Percentiles rank a stretch among this genome's conserved stretches.
Evolutionary conservation across 345 rosid species (phyloP).

Genomic region (Erucastrum elatum): DNA sequence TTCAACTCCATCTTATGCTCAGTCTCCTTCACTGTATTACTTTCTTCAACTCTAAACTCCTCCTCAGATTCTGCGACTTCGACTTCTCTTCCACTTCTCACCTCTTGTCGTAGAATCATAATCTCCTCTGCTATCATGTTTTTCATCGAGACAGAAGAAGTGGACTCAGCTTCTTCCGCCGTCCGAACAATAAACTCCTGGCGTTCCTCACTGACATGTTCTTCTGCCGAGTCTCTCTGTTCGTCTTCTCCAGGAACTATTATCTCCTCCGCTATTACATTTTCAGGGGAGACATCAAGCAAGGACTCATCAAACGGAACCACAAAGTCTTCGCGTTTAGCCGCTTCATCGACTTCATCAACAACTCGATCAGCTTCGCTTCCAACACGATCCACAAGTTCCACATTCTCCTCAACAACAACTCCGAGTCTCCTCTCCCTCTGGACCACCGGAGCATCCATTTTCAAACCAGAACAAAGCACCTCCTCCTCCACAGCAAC

Average conservation of each 20-base stretch:
- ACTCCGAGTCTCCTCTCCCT: constrained; percentile 39
- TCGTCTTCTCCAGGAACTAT: not conserved
- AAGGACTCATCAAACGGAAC: constrained; percentile 16
- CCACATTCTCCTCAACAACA: constrained; percentile 33
- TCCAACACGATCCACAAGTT: constrained; percentile 44
- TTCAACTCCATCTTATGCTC: constrained; percentile 28
- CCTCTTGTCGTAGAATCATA: not conserved
- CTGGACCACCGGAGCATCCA: constrained; percentile 38
- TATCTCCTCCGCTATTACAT: constrained; percentile 11
- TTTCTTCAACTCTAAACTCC: constrained; percentile 22
- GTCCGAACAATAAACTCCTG: not conserved
- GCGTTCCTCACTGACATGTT: too few relatives aligned
- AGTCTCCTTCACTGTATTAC: constrained; percentile 25
- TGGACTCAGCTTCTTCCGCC: not conserved
- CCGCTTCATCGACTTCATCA: constrained; percentile 19
- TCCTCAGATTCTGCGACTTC: constrained; percentile 37
- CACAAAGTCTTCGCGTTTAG: constrained; percentile 10
- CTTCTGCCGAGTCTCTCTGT: not conserved
- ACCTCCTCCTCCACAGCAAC: constrained; percentile 42
- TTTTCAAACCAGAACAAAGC: constrained; percentile 28
- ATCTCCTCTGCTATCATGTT: constrained; percentile 25
- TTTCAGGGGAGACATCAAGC: constrained; percentile 16
- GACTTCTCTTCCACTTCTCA: constrained; percentile 16
- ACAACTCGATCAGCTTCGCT: constrained; percentile 30
- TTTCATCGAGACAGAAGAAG: not conserved